Evolutionary conservation across 176 grass and related monocot genomes (phyloP), one percentile per base, ranked within the genome.

Genomic region (Lolium rigidum): DNA sequence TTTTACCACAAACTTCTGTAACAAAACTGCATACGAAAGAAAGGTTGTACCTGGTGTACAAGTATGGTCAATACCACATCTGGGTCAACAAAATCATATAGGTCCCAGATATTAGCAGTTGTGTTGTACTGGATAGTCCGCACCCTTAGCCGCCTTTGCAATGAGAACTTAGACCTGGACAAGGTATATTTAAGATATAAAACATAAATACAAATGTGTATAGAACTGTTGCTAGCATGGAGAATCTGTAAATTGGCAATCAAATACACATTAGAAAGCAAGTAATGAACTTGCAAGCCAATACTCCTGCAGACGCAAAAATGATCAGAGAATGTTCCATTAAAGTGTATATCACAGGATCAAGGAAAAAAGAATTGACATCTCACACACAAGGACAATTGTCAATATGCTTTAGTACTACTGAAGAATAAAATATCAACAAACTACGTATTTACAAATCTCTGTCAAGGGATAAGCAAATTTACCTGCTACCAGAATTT

Each of bases 31-130:
- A 51, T 52, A 16, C 10, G 35, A 26, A 22, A 71, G 44, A 78
- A 77, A 87, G 20, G 25, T 12, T 74, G 75, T 94, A 98, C 96
- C 93, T 98, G 93, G 76, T 98, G 96, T 77, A 98, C 86, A 51
- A 98, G 80, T 87, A 98, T 94, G 74, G 90, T 95, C 73, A 98
- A 85, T 80, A 95, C 85, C 80, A 90, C 90, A 87, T 98, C 93
- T 61, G 93, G 81, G 79, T 98, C 91, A 88, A 98, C 96, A 91
- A 89, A 91, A 83, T 98, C 91, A 89, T 95, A 95, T 21, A 98
- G 82, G 88, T 98, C 93, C 83, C 93, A 93, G 38, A 95, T 91
- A 91, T 95, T 95, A 82, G 82, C 85, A 83, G 96, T 87, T 70
- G 86, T 66, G 82, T 85, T 89, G 77, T 90, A 95, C 83, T 98